A percentile compares a stretch with the other conserved stretches of the same genome.
phyloP scores from a whole-genome alignment of 2,329 filamentous ascomycete species.

The Aspergillus calidoustus region DNA sequence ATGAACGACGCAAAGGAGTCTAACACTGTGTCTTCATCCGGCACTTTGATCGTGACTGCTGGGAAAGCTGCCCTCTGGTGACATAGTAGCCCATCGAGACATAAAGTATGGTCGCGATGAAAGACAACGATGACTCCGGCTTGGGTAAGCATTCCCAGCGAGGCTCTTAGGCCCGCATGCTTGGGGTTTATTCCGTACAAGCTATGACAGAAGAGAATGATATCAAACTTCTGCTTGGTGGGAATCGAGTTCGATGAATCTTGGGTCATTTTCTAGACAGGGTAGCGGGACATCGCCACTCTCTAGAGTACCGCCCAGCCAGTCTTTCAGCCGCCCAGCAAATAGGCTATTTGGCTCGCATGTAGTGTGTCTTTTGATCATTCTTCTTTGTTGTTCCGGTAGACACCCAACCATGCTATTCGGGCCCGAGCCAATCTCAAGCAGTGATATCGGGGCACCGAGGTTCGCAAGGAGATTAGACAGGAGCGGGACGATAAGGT shows the following conservation, averaged over 20 bases:
- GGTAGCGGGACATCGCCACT: constrained; percentile 27
- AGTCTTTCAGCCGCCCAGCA: constrained; percentile 50
- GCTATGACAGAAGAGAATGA: constrained; percentile 67
- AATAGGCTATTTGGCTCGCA: constrained; percentile 59
- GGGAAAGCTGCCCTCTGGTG: constrained; percentile 55
- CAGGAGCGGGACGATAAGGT: constrained; percentile 56
- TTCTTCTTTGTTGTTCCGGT: constrained; percentile 44
- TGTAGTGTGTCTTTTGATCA: constrained; percentile 57
- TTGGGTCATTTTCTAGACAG: constrained; percentile 11
- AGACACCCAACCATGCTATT: constrained; percentile 59
- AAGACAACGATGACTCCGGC: constrained; percentile 57
- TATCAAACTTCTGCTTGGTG: constrained; percentile 50
- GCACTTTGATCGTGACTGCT: constrained; percentile 48
- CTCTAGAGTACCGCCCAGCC: constrained; percentile 40
- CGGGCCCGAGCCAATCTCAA: constrained; percentile 65
- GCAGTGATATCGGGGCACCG: constrained; percentile 50
- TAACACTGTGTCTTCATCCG: constrained; percentile 51
- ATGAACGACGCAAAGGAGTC: constrained; percentile 60
- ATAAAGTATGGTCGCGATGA: constrained; percentile 55
- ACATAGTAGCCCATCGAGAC: constrained; percentile 55
- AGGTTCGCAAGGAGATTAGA: constrained; percentile 49
- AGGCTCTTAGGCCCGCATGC: constrained; percentile 49
- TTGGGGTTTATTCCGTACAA: constrained; percentile 64
- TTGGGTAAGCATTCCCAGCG: constrained; percentile 54
- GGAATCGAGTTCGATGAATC: constrained; percentile 17